Base-by-base conservation (phyloP, 164 flowering plant species). In the Paratinospora sagittata region DNA sequence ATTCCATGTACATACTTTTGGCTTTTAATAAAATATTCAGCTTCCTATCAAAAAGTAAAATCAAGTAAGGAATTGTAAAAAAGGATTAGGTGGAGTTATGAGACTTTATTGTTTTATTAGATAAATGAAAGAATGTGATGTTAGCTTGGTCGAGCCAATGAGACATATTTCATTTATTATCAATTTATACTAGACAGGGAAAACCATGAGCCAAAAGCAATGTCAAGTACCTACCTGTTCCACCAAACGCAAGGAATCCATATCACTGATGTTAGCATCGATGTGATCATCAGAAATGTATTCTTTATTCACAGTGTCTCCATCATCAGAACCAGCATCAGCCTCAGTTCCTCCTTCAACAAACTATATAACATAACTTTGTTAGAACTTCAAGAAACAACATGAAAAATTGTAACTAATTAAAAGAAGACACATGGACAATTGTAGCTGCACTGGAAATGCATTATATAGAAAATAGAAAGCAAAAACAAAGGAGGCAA, bases 191-290 rank as follows among this genome's bases (percentile, higher is more conserved):
- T 30, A 64, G 33, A 16, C 16, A 3, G 27, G 12, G 17, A 39
- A 19, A 17, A 21, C 7, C 34, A 58, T 49, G 27, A n/a, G 43
- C 19, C 8, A 17, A 3, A 27, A 12, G 47, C 14, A 10, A 43
- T 14, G 14, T 9, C 4, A 41, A 60, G 67, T 21, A 66, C 27
- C 69, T 68, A 80, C 76, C 64, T 69, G 78, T 55, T 67, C 71
- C 34, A 16, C 81, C 74, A 72, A 47, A 57, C 67, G 72, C 73
- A 77, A 66, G 17, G 72, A 72, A 61, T 72, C 72, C 71, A 77
- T 23, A 69, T 34, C 19, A 39, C 23, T 63, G 67, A 66, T 52
- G 21, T 55, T 23, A 49, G 76, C 55, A 6, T 72, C 74, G 21
- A 7, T 17, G 17, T 68, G 17, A 33, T 69, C 78, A 65, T 36